Base-by-base conservation (phyloP, 306 rosid genomes). In the Lathyrus sativus region DNA sequence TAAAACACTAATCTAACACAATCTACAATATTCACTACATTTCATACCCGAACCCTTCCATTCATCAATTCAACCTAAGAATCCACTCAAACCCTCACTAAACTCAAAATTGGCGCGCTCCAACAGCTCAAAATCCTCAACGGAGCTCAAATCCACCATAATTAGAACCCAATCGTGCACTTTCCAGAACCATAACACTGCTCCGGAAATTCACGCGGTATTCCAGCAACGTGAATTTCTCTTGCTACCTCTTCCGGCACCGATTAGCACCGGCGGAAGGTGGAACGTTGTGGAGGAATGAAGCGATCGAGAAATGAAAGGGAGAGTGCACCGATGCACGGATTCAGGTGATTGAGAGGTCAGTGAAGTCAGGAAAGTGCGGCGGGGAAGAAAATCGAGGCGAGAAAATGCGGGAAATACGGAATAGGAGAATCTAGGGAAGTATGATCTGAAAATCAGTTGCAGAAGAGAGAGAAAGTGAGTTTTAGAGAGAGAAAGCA, bases 1-100 rank as follows among this genome's bases (percentile, higher is more conserved):
- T 73, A 72, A 72, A 76, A 81, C 73, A 75, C 76, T 39, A 78
- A 69, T 77, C 69, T 69, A 62, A 62, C 59, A 51, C 82, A 84
- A 75, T 71, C 82, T 77, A 51, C 82, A 84, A 75, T 71, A 84
- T 77, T 75, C 83, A 78, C 53, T 62, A 82, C 80, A 80, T 83
- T 85, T 78, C 89, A 70, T 73, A 76, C 75, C 87, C 86, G 75
- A 81, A 83, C 73, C 84, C 84, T 61, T 87, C 96, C 96, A 85
- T 83, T 76, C 85, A 84, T 72, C 74, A 84, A 82, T 80, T 78
- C 83, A 45, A 54, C 35, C 65, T 1, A 56, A 74, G 5, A 71
- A 80, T 78, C 19, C 67, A 71, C 77, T 77, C 28, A 83, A 59
- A 76, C 29, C 29, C 29, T 26, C 29, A 26, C 29, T 26, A 26